Base-by-base conservation (phyloP, 495 filamentous ascomycete genomes). In the Astrothelium macrocarpum region DNA sequence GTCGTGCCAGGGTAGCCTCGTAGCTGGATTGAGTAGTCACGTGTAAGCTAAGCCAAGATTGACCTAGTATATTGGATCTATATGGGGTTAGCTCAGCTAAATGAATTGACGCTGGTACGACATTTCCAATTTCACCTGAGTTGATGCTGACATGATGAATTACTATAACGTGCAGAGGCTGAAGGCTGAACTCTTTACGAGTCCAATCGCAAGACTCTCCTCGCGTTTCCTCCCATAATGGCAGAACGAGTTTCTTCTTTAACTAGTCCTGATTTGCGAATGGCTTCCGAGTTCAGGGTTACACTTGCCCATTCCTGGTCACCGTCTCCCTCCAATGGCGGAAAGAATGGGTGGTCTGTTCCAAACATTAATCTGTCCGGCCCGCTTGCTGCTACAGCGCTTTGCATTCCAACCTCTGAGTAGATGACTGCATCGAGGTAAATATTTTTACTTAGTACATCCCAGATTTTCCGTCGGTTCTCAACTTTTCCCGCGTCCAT, bases 311-410 rank as follows among this genome's bases (percentile, higher is more conserved):
- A 97, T 67, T 87, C 79, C 46, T 79, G 79, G 61, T 82, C 81
- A 11, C 63, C 65, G 26, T 78, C 72, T 71, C 79, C 79, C 29
- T 78, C 78, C 16, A 95, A 68, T 1, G 91, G 91, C 34, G 93
- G 93, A 75, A 96, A 97, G 77, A 97, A 97, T 0, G 93, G 93
- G 76, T 96, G 90, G 73, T 96, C 93, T 1, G 90, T 95, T 23
- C 85, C 91, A 78, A 96, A 93, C 70, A 93, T 79, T 32, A 93
- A 69, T 66, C 90, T 79, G 67, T 90, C 87, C 10, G 76, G 75
- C 0, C 86, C 86, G 16, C 80, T 80, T 0, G 81, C 80, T 16
- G 82, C 80, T 2, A 89, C 78, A 0, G 91, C 91, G 2, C 90
- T 88, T 69, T 86, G 85, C 36, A 95, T 68, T 0, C 88, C 89